A percentile compares a stretch with the other conserved stretches of the same genome.
Conservation (phyloP, 2,329 filamentous ascomycete genomes). For the Beauveria rudraprayagi region DNA sequence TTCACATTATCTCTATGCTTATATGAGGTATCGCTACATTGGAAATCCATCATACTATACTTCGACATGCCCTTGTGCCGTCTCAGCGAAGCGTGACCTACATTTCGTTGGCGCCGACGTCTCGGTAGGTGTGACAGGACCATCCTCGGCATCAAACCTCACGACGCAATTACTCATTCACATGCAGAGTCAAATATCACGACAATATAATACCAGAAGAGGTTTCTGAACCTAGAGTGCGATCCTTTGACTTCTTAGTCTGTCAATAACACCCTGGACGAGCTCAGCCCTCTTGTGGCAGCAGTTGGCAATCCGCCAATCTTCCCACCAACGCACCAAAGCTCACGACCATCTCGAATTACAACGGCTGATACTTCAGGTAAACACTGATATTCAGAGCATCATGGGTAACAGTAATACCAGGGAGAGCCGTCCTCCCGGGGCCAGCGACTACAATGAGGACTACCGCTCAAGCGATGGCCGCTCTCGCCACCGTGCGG, state of each 20-base stretch:
- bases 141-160: not conserved
- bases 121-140: not conserved
- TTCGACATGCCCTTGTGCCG: not conserved
- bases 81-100: not conserved
- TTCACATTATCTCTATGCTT: not conserved
- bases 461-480: not conserved
- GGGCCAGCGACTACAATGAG: conserved; percentile 15
- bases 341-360: not conserved
- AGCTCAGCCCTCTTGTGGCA: not conserved
- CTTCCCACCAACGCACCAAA: not conserved
- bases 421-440: conserved; percentile 29
- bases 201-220: too few species aligned
- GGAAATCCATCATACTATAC: not conserved
- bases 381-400: not conserved
- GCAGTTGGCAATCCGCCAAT: not conserved
- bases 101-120: not conserved
- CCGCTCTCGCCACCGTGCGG: conserved; percentile 19
- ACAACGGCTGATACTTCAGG: not conserved
- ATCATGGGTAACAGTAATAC: conserved; percentile 33
- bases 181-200: not conserved
- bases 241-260: not conserved
- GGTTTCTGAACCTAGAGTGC: too few species aligned
- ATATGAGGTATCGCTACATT: not conserved
- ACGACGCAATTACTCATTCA: not conserved
- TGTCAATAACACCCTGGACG: not conserved